These are phyloP conservation scores for Fusarium burgessii DNA, from an alignment of 2,329 filamentous ascomycete species.

Conservation along the genomic window DNA sequence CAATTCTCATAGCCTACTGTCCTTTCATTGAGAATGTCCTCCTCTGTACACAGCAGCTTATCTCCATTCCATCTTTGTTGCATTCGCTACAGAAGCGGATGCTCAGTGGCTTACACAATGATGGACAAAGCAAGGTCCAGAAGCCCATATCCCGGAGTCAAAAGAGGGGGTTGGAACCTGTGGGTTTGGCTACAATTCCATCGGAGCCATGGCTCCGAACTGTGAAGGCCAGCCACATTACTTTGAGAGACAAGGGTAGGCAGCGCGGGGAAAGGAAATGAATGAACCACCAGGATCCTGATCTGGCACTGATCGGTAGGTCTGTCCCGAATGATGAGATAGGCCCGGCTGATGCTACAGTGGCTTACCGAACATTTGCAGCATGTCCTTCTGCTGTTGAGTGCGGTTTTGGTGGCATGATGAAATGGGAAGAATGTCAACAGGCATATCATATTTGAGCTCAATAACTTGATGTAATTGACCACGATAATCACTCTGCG, in stretches of 20 bases:
- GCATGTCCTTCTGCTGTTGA: background rate
- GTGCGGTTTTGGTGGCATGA: rapidly evolving
- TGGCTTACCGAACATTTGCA: background rate
- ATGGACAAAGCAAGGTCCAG: rapidly evolving
- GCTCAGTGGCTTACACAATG: background rate
- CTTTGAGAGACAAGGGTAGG: rapidly evolving
- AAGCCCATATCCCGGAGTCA: background rate
- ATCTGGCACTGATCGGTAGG: background rate
- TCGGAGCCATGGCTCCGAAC: background rate
- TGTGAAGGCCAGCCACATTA: background rate
- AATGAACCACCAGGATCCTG: rapidly evolving
- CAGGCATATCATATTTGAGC: background rate
- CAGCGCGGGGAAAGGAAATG: rapidly evolving
- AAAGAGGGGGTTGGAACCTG: background rate
- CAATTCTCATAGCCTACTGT: too few species aligned
- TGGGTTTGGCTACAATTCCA: background rate
- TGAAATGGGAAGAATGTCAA: background rate
- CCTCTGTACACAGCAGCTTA: background rate
- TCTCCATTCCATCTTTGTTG: rapidly evolving
- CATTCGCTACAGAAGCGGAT: background rate
- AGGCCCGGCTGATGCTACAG: background rate
- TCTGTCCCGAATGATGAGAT: background rate
- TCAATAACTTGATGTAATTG: background rate
- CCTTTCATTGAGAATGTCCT: too few species aligned
- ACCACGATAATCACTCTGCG: too few species aligned